phyloP scores from a whole-genome alignment of 2,329 filamentous ascomycete species.

The Aureobasidium sp. region DNA sequence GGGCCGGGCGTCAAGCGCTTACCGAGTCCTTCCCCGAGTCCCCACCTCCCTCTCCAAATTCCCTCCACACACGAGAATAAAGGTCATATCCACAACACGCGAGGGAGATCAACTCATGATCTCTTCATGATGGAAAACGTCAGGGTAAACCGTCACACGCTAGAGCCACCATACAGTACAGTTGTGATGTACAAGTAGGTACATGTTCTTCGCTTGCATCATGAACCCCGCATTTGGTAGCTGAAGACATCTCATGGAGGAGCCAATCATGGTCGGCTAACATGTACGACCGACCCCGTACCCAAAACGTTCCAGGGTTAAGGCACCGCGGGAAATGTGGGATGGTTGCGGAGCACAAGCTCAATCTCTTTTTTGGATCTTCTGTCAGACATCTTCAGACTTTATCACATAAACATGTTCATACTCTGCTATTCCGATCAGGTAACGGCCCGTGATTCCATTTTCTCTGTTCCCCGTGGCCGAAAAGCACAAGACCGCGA shows the following conservation, averaged over 20 bases:
- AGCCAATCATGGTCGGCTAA: slow-evolving; percentile 13
- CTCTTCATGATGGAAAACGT: not conserved
- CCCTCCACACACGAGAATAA: not conserved
- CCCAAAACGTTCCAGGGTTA: slow-evolving; percentile 7
- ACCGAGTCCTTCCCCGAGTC: not conserved
- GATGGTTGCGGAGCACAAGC: slow-evolving; percentile 9
- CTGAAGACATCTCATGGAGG: not conserved
- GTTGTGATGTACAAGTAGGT: not conserved
- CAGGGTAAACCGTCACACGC: not conserved
- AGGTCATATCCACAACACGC: slow-evolving; percentile 1
- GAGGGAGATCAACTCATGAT: slow-evolving; percentile 6
- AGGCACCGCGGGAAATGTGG: not conserved
- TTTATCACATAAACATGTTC: not conserved
- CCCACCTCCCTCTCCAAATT: not conserved
- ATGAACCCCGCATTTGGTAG: not conserved
- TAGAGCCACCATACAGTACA: not conserved
- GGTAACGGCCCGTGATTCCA: not conserved
- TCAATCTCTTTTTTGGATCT: not conserved
- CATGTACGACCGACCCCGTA: slow-evolving; percentile 6
- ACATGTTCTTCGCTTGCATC: not conserved
- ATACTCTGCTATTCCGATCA: not conserved
- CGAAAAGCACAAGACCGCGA: slow-evolving; percentile 4
- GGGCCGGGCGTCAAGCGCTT: slow-evolving; percentile 4
- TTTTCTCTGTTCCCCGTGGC: not conserved
- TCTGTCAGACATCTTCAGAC: not conserved